Percentiles rank a stretch among this genome's conserved stretches.
These are phyloP conservation scores for Exophiala aquamarina DNA, from an alignment of 2,329 filamentous ascomycete species.

Conservation along the genomic window DNA sequence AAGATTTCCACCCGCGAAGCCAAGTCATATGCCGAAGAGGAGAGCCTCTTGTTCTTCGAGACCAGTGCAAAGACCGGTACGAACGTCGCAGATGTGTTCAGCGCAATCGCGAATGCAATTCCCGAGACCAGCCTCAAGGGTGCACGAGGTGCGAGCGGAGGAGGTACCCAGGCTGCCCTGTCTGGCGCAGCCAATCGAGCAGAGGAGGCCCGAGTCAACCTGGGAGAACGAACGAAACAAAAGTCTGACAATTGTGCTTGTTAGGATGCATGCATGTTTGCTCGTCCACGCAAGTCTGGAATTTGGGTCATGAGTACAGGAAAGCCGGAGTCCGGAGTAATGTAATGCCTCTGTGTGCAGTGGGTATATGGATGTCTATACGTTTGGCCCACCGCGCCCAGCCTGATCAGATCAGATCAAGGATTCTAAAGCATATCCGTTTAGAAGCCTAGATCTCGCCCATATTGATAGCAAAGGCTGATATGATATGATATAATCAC, in stretches of 20 bases:
- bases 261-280: no score
- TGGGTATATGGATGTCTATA: no score
- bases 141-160: constrained; percentile 55
- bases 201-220: constrained; percentile 70
- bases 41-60: constrained; percentile 93
- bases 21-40: constrained; percentile 90
- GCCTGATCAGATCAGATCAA: no score
- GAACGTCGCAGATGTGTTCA: constrained; percentile 95
- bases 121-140: constrained; percentile 94
- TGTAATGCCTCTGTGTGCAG: no score
- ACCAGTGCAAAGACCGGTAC: constrained; percentile 95
- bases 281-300: no score
- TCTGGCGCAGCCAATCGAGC: constrained; percentile 48
- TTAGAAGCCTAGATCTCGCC: no score
- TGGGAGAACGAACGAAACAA: constrained; percentile 70
- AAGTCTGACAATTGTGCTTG: constrained; percentile 92
- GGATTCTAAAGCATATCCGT: no score
- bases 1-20: constrained; percentile 92
- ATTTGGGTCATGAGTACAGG: neutral
- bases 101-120: constrained; percentile 96
- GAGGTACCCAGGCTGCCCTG: constrained; percentile 57
- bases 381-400: no score
- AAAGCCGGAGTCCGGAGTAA: no score
- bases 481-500: no score
- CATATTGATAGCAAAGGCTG: no score